phyloP scores from a whole-genome alignment of 1,284 basidiomycete species.

The Leucoagaricus sp. region DNA sequence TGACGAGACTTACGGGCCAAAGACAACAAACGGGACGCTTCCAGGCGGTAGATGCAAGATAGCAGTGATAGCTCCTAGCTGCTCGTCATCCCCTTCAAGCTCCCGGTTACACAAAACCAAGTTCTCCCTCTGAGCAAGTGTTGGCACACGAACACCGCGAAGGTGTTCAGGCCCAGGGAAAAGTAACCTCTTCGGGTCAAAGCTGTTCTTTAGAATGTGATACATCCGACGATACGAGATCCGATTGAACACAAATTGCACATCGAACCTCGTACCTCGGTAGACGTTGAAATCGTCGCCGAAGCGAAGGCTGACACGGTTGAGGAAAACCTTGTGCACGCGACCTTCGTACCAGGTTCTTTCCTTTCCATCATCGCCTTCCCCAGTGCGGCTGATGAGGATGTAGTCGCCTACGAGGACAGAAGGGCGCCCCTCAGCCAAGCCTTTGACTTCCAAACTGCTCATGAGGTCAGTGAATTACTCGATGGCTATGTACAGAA shows the following conservation, averaged over 20 bases:
- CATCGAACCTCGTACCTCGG: slow-evolving; percentile 43
- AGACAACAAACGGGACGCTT: slow-evolving; percentile 53
- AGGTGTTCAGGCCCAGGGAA: slow-evolving; percentile 42
- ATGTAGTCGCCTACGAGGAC: slow-evolving; percentile 56
- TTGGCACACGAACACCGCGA: slow-evolving; percentile 22
- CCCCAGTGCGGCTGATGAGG: slow-evolving; percentile 34
- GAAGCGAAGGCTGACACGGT: slow-evolving; percentile 46
- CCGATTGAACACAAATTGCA: slow-evolving; percentile 52
- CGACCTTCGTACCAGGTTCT: slow-evolving; percentile 51
- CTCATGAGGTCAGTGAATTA: background rate
- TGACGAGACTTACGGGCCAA: slow-evolving; percentile 49
- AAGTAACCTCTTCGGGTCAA: slow-evolving; percentile 40
- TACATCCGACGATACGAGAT: slow-evolving; percentile 53
- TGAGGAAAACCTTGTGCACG: slow-evolving; percentile 43
- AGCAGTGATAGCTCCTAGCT: slow-evolving; percentile 46
- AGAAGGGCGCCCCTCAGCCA: slow-evolving; percentile 50
- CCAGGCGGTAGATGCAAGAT: slow-evolving; percentile 48
- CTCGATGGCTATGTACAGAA: background rate
- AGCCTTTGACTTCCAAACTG: slow-evolving; percentile 48
- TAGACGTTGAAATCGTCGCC: slow-evolving; percentile 42
- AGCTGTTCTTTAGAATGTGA: slow-evolving; percentile 39
- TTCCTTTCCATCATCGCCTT: slow-evolving; percentile 25
- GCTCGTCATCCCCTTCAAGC: slow-evolving; percentile 43
- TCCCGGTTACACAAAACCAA: slow-evolving; percentile 35
- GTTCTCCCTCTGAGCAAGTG: slow-evolving; percentile 24